Conservation (phyloP, 768 basidiomycete species). For the Fistulinella prunicolor region DNA sequence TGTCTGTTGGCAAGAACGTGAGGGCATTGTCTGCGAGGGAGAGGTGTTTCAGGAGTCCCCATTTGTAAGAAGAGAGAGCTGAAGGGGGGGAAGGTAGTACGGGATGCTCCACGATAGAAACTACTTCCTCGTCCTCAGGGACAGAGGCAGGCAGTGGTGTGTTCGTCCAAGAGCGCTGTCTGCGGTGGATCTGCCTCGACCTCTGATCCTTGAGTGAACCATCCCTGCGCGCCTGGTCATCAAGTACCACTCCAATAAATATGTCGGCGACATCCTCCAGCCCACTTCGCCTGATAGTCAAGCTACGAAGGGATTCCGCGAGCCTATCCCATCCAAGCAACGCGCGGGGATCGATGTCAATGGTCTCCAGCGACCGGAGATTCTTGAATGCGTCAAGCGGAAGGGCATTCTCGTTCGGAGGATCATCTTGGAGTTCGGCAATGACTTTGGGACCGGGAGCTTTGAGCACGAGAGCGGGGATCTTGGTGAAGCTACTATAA, state of each 20-base stretch:
- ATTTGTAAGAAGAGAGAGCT: constrained; percentile 62
- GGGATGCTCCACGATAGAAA: constrained; percentile 17
- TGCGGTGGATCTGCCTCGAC: constrained; percentile 42
- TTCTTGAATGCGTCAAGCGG: constrained; percentile 87
- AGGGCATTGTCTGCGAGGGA: constrained; percentile 78
- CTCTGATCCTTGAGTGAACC: constrained; percentile 50
- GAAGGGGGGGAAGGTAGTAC: too few species aligned
- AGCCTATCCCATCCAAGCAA: constrained; percentile 83
- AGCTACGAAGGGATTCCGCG: constrained; percentile 62
- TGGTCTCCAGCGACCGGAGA: constrained; percentile 68
- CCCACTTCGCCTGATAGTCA: constrained; percentile 78
- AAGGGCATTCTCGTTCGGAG: constrained; percentile 69
- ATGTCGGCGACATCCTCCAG: constrained; percentile 78
- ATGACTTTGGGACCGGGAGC: constrained; percentile 66
- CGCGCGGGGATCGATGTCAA: constrained; percentile 79
- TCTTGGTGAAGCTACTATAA: constrained; percentile 86
- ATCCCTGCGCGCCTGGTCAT: constrained; percentile 65
- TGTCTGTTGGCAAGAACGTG: constrained; percentile 71
- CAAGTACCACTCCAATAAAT: constrained; percentile 72
- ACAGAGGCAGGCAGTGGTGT: constrained; percentile 57
- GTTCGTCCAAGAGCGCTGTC: constrained; percentile 46
- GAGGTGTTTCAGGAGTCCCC: constrained; percentile 74
- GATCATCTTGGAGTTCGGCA: constrained; percentile 63
- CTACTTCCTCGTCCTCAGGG: constrained; percentile 43
- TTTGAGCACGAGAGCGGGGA: constrained; percentile 71